Base-by-base conservation (phyloP, 352 stramenopile species). In the Phytophthora pini region DNA sequence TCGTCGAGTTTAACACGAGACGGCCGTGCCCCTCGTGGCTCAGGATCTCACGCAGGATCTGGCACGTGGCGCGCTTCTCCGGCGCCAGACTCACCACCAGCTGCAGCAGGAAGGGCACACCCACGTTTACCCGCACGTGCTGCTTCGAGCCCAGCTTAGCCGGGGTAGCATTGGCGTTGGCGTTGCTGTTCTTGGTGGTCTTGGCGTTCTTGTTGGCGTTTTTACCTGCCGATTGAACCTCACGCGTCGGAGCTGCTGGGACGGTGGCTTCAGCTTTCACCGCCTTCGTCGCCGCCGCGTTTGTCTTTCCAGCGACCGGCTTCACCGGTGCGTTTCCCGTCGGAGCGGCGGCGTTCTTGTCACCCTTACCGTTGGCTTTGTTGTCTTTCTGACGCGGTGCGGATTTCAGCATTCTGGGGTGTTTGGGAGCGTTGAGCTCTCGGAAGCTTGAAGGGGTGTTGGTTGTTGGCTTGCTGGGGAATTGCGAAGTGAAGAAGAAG, bases 51-150 rank as follows among this genome's bases (percentile, higher is more conserved):
- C 26, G 50, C 27, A 72, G 31, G 20, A 40, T 17, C 31, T 63
- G 43, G 32, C 57, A 68, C 4, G 29, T 26, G 1, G 39, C 46
- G 22, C 64, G 64, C 45, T 72, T 72, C 51, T 72, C 57, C 20
- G 64, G 57, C 26, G 64, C 57, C 15, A 72, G 29, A 4, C 45
- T 57, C 2, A 64, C 36, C 39, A 68, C 64, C 31, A 72, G 24
- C 0, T 40, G 36, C 17, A 72, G 39, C 22, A 68, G 5, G 34
- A 64, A 72, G 26, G 32, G 47, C 5, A 38, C 38, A 12, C 58
- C 57, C 0, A 64, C 50, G 1, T 40, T 55, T 26, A 61, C 43
- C 3, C 31, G 20, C 10, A 29, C 40, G 11, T 57, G 62, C 48
- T 55, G 41, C 56, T 65, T 71, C 9, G 63, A 66, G 20, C 17